Percentiles rank a stretch among this genome's conserved stretches.
Conservation (phyloP, 441 rosid species). For the Bruguiera hainesii region DNA sequence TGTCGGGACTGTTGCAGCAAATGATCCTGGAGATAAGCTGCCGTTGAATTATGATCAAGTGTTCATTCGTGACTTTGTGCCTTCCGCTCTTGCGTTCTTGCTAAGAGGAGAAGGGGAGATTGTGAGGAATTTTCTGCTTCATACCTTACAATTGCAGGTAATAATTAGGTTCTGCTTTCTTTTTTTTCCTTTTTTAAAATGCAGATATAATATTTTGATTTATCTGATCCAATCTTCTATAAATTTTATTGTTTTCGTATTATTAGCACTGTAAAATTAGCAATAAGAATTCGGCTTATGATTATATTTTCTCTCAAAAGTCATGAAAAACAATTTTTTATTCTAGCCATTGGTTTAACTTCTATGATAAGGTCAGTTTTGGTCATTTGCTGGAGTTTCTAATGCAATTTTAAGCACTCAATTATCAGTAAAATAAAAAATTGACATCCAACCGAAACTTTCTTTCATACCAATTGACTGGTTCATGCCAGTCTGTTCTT, state of each 20-base stretch:
- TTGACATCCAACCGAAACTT: not conserved
- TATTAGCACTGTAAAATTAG: not conserved
- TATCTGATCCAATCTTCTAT: slow-evolving; percentile 8
- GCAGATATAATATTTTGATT: not conserved
- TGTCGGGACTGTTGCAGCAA: slow-evolving; percentile 88
- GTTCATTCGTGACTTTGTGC: slow-evolving; percentile 81
- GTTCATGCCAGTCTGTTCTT: too few relatives aligned
- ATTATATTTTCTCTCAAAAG: not conserved
- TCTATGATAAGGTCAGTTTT: not conserved
- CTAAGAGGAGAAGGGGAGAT: slow-evolving; percentile 83
- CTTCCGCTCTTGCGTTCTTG: slow-evolving; percentile 81
- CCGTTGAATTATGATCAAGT: slow-evolving; percentile 94
- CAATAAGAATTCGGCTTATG: not conserved
- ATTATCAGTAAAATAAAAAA: not conserved
- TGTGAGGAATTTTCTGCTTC: slow-evolving; percentile 87
- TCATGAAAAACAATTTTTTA: not conserved
- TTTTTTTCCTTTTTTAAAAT: not conserved
- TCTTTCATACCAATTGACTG: too few relatives aligned
- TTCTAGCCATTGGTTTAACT: not conserved
- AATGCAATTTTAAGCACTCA: slow-evolving; percentile 2
- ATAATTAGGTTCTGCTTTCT: not conserved
- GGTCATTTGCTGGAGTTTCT: not conserved
- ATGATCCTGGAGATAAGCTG: slow-evolving; percentile 72
- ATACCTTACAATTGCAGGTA: slow-evolving; percentile 89
- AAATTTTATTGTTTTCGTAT: not conserved